phyloP scores from a whole-genome alignment of 108 stramenopile species.

The Asterionellopsis glacialis region DNA sequence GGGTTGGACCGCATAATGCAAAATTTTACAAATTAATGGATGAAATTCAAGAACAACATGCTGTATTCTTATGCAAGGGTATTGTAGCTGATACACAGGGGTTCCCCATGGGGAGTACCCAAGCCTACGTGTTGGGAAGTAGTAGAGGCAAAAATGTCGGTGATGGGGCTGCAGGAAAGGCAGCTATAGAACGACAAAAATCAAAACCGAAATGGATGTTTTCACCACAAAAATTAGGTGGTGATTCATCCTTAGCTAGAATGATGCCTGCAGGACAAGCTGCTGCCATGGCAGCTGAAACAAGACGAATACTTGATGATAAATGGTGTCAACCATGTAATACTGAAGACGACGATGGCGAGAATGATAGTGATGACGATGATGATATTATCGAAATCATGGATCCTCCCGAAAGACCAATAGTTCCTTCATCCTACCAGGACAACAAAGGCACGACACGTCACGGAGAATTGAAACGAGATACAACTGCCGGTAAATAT shows the following conservation, averaged over 20 bases:
- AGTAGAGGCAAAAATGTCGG: neutral
- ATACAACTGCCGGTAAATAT: no score
- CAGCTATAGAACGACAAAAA: neutral
- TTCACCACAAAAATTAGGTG: slow-evolving; percentile 17
- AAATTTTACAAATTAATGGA: slow-evolving; percentile 79
- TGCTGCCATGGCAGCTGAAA: slow-evolving; percentile 29
- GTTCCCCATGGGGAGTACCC: slow-evolving; percentile 27
- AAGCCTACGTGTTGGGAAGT: slow-evolving; percentile 1
- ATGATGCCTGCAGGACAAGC: slow-evolving; percentile 4
- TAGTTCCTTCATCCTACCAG: no score
- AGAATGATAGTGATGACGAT: neutral
- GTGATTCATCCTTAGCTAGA: neutral
- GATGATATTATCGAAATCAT: slow-evolving; percentile 1
- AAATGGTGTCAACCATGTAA: slow-evolving; percentile 34
- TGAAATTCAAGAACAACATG: slow-evolving; percentile 72
- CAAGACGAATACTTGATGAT: slow-evolving; percentile 26
- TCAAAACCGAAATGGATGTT: slow-evolving; percentile 18
- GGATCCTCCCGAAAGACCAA: slow-evolving; percentile 9
- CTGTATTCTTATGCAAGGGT: slow-evolving; percentile 29
- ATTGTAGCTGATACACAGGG: slow-evolving; percentile 30
- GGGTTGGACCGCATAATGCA: slow-evolving; percentile 45
- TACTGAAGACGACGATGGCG: slow-evolving; percentile 14
- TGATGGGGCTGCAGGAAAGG: neutral
- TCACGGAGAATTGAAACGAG: no score
- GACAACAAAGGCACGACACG: neutral